These are phyloP conservation scores for Gastrolobium villosum DNA, from an alignment of 306 rosid genomes.

Conservation along the genomic window DNA sequence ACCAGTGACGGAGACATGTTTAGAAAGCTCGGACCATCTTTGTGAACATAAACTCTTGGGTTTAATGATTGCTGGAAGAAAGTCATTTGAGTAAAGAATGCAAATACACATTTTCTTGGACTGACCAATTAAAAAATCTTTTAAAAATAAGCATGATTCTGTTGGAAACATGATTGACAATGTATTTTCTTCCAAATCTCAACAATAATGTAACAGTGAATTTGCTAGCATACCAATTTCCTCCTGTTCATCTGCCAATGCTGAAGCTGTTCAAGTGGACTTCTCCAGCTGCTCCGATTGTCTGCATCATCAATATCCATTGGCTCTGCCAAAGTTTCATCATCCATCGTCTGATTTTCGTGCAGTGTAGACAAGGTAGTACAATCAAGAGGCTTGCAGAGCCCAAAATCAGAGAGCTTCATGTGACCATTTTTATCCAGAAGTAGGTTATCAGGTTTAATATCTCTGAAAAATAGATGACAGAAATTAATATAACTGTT, in stretches of 20 bases:
- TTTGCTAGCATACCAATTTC: slow-evolving; percentile 80
- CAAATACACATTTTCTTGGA: slow-evolving; percentile 21
- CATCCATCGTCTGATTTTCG: slow-evolving; percentile 87
- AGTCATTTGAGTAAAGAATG: slow-evolving; percentile 28
- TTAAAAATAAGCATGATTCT: slow-evolving; percentile 11
- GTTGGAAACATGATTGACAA: slow-evolving; percentile 23
- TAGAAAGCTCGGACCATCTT: slow-evolving; percentile 34
- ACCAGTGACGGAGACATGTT: slow-evolving; percentile 19
- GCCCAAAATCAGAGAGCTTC: slow-evolving; percentile 99
- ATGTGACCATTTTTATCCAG: slow-evolving; percentile 94
- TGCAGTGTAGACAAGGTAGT: slow-evolving; percentile 87
- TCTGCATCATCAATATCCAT: slow-evolving; percentile 85
- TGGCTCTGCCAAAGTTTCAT: slow-evolving; percentile 81
- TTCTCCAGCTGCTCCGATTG: slow-evolving; percentile 87
- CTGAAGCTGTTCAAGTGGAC: slow-evolving; percentile 93
- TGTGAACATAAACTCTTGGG: slow-evolving; percentile 11
- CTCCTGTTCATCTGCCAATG: slow-evolving; percentile 99
- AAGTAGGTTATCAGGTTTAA: slow-evolving; percentile 97
- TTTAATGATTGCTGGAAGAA: slow-evolving; percentile 30
- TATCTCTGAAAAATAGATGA: slow-evolving; percentile 74
- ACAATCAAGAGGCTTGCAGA: slow-evolving; percentile 97
- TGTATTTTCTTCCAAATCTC: slow-evolving; percentile 28
- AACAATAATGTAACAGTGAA: slow-evolving; percentile 38
- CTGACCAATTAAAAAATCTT: slow-evolving; percentile 9
- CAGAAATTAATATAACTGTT: slow-evolving; percentile 42